These are phyloP conservation scores for Meira miltonrushii DNA, from an alignment of 1,284 basidiomycete species.

Conservation along the genomic window DNA sequence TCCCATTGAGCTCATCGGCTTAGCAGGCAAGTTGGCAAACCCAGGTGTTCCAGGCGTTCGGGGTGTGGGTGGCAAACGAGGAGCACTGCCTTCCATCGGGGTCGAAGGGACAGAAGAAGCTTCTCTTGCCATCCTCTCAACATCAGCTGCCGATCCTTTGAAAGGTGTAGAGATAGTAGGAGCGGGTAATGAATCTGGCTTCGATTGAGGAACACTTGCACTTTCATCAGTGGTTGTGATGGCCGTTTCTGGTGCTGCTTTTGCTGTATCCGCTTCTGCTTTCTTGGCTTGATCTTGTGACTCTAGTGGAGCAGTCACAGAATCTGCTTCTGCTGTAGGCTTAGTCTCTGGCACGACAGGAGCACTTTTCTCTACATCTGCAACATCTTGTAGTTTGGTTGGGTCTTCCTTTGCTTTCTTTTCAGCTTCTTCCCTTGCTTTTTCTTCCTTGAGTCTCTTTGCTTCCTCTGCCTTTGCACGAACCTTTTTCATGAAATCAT, in stretches of 20 bases:
- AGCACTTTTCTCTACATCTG: conserved; percentile 14
- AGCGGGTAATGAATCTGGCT: conserved; percentile 12
- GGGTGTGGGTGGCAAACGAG: conserved; percentile 33
- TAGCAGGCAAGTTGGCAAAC: conserved; percentile 45
- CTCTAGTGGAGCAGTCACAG: not conserved
- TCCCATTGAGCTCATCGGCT: conserved; percentile 35
- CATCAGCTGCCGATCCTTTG: conserved; percentile 31
- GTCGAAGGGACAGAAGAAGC: conserved; percentile 46
- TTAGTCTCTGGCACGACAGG: conserved; percentile 10
- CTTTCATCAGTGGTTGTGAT: not conserved
- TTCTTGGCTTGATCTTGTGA: not conserved
- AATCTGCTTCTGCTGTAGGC: conserved; percentile 18
- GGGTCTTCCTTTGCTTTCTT: conserved; percentile 21
- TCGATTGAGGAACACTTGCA: not conserved
- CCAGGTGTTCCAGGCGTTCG: conserved; percentile 42
- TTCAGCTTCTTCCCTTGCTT: conserved; percentile 20
- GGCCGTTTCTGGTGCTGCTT: not conserved
- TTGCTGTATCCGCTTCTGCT: conserved; percentile 14
- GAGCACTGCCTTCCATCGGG: conserved; percentile 23
- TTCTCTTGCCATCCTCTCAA: conserved; percentile 45
- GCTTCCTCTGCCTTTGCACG: conserved; percentile 32
- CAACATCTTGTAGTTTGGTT: conserved; percentile 13
- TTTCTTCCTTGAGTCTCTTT: conserved; percentile 31
- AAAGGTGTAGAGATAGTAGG: conserved; percentile 25
- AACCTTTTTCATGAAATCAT: conserved; percentile 41